Conservation (phyloP, 192 early-diverging fungal species). For the Phycomyces blakesleeanus region DNA sequence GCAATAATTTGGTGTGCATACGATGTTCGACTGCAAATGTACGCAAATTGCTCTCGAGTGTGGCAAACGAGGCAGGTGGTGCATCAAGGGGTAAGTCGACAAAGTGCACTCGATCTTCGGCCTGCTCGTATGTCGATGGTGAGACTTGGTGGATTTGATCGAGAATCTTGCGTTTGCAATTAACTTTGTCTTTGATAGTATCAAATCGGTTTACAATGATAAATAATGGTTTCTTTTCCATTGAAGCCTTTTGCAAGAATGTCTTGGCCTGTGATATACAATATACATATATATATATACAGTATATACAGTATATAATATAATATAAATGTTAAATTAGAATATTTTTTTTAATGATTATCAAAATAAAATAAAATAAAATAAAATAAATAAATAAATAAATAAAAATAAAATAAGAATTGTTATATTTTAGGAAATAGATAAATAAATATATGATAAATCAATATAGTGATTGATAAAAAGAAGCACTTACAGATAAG, state of each 20-base stretch:
- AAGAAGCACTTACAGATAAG: conserved; percentile 66
- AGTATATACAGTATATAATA: too few relatives aligned
- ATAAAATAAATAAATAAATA: too few relatives aligned
- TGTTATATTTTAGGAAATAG: too few relatives aligned
- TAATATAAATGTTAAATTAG: too few relatives aligned
- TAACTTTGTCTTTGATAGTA: conserved; percentile 85
- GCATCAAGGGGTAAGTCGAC: conserved; percentile 60
- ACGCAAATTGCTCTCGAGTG: conserved; percentile 78
- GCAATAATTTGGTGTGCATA: conserved; percentile 85
- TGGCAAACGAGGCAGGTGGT: conserved; percentile 53
- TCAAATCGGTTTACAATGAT: conserved; percentile 98
- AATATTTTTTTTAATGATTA: too few relatives aligned
- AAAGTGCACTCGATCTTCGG: conserved; percentile 91
- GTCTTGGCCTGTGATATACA: conserved; percentile 91
- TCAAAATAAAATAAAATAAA: too few relatives aligned
- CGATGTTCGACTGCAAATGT: conserved; percentile 93
- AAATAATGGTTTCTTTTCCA: conserved; percentile 97
- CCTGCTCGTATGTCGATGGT: conserved; percentile 82
- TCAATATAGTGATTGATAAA: too few relatives aligned
- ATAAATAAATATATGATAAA: too few relatives aligned
- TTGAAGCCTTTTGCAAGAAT: conserved; percentile 89
- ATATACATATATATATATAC: too few relatives aligned
- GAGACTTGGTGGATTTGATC: conserved; percentile 93
- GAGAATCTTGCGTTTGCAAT: conserved; percentile 86
- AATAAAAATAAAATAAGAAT: too few relatives aligned